These are phyloP conservation scores for Limonium bicolor DNA, from an alignment of 148 eudicot species.

Conservation along the genomic window DNA sequence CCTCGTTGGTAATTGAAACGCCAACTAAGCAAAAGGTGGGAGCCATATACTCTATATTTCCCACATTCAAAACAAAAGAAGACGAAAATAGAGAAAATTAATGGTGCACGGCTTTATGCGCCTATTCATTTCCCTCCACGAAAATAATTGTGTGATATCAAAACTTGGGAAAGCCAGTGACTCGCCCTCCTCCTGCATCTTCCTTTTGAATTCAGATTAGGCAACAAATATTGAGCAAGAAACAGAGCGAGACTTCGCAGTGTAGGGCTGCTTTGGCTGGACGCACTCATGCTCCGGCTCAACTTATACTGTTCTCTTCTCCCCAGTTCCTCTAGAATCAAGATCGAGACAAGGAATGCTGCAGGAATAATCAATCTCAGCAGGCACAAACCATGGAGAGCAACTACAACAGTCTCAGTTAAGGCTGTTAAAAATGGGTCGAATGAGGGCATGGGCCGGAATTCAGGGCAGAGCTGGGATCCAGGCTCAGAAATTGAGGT, in stretches of 20 bases:
- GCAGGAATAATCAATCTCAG: slow-evolving; percentile 20
- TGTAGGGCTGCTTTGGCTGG: not conserved
- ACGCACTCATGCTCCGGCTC: slow-evolving; percentile 43
- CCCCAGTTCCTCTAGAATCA: slow-evolving; percentile 26
- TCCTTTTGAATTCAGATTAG: slow-evolving; percentile 3
- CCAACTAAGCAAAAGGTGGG: not conserved
- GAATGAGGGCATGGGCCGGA: slow-evolving; percentile 36
- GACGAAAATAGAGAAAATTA: not conserved
- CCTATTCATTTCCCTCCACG: slow-evolving; percentile 30
- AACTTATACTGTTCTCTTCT: slow-evolving; percentile 43
- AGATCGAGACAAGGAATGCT: slow-evolving; percentile 15
- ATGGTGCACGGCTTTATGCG: not conserved
- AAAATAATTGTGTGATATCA: slow-evolving; percentile 25
- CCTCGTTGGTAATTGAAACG: not conserved
- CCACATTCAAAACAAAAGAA: not conserved
- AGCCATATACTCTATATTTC: not conserved
- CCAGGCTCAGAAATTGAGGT: slow-evolving; percentile 87
- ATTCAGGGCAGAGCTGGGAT: slow-evolving; percentile 83
- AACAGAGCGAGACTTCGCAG: not conserved
- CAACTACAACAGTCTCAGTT: slow-evolving; percentile 15
- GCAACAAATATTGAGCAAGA: not conserved
- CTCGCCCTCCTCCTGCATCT: not conserved
- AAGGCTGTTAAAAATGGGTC: slow-evolving; percentile 67
- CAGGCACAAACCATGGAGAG: slow-evolving; percentile 13
- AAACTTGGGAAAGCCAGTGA: slow-evolving; percentile 14